Evolutionary conservation across 257 asterid species (phyloP).

Genomic region (Solanum ossicruentum): DNA sequence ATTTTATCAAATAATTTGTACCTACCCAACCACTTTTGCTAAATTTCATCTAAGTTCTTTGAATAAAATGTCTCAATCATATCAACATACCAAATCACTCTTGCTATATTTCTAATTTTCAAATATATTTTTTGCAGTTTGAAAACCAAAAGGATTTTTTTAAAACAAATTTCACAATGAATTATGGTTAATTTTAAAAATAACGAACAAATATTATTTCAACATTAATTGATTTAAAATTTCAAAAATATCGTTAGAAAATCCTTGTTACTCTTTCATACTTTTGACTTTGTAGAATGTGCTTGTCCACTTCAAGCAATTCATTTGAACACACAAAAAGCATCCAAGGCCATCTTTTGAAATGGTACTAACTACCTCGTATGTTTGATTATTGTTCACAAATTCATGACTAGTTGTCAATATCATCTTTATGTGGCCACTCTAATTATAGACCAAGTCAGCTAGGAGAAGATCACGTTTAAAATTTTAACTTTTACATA

Average conservation of each 20-base stretch:
- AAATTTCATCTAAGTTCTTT: background rate
- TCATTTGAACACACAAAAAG: background rate
- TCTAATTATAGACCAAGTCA: background rate
- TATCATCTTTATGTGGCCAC: background rate
- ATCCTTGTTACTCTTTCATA: background rate
- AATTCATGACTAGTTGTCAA: background rate
- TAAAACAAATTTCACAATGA: background rate
- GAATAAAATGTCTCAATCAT: background rate
- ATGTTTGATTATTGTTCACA: background rate
- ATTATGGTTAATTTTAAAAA: background rate
- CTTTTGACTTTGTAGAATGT: background rate
- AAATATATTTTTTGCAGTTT: too few species aligned
- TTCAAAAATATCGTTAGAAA: background rate
- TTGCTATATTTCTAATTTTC: background rate
- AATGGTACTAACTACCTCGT: background rate
- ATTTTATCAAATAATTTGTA: background rate
- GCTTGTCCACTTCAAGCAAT: background rate
- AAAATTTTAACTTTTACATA: background rate
- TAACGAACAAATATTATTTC: background rate
- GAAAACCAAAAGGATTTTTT: too few species aligned
- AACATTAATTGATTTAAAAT: background rate
- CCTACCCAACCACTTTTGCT: background rate
- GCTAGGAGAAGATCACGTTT: background rate
- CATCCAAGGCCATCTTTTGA: background rate
- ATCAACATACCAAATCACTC: background rate